phyloP scores from a whole-genome alignment of 148 eudicot species.

The Rhododendron kiyosumense region DNA sequence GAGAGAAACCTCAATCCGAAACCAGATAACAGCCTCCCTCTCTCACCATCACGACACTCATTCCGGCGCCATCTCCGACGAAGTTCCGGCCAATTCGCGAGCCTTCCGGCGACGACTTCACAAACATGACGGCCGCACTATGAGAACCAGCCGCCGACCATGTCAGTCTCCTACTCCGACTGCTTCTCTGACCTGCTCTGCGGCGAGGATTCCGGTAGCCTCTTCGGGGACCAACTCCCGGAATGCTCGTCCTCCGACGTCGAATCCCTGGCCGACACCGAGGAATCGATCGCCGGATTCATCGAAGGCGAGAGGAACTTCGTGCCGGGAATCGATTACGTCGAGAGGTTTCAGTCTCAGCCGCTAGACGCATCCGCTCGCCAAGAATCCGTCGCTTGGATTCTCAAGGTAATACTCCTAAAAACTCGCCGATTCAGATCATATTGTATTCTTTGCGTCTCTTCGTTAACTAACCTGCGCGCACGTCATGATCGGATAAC shows the following conservation, averaged over 20 bases:
- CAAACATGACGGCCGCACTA: constrained; percentile 14
- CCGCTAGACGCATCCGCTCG: constrained; percentile 51
- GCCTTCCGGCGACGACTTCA: too few relatives aligned
- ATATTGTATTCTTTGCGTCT: background rate
- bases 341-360: constrained; percentile 22
- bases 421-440: background rate
- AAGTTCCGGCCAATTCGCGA: constrained; percentile 18
- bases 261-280: constrained; percentile 36
- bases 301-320: constrained; percentile 52
- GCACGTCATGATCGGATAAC: background rate
- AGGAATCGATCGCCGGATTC: constrained; percentile 62
- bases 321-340: constrained; percentile 24
- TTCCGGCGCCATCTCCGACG: constrained; percentile 14
- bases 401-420: constrained; percentile 61
- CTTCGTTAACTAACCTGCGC: background rate
- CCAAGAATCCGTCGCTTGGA: constrained; percentile 68
- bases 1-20: constrained; percentile 2
- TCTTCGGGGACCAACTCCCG: constrained; percentile 26
- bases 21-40: background rate
- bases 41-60: background rate
- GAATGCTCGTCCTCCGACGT: constrained; percentile 42
- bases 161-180: constrained; percentile 51
- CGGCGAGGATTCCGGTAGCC: constrained; percentile 54
- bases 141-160: constrained; percentile 26
- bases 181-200: constrained; percentile 59